Evolutionary conservation across 164 flowering plant genomes (phyloP), one percentile per base, ranked within the genome.

Genomic region (Umbilicus rupestris): DNA sequence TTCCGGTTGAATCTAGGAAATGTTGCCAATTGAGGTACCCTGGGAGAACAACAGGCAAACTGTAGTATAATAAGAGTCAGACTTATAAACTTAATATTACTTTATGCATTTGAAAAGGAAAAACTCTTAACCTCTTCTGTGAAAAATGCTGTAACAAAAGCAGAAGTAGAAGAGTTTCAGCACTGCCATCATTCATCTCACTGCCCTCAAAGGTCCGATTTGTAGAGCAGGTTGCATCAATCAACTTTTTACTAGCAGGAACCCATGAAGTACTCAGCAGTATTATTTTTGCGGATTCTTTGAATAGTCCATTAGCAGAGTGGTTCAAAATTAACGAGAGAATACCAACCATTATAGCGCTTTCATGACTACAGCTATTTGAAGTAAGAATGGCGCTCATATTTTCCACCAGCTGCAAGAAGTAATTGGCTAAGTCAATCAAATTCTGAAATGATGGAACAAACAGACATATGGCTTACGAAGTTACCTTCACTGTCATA

Each of bases 271-370:
- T 64, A 66, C 77, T 88, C 39, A 84, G 70, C 69, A 85, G 69
- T 68, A 91, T 82, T 42, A 76, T 65, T 76, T 83, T 87, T 37
- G 97, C 81, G 73, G 89, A 83, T 80, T 87, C 92, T 42, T 67
- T 30, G 31, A 94, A 81, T 63, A 69, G 81, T 50, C 78, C 74
- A 39, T 71, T 72, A 39, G 83, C 77, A 24, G 96, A 89, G 57
- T 77, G 90, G 77, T 85, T 79, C 78, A 94, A 77, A 66, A 89
- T 77, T 71, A 91, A 72, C 62, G 81, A 83, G 55, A 94, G 83
- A 74, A 85, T 78, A 65, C 82, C 81, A 67, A 84, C 49, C 26
- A 78, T 71, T 44, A 82, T 52, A 44, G 84, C 78, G 69, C 72
- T 74, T 72, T 84, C 89, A 45, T 76, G 75, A 57, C 72, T 80